Base-by-base conservation (phyloP, 2,329 filamentous ascomycete genomes). In the Zalaria sp. region DNA sequence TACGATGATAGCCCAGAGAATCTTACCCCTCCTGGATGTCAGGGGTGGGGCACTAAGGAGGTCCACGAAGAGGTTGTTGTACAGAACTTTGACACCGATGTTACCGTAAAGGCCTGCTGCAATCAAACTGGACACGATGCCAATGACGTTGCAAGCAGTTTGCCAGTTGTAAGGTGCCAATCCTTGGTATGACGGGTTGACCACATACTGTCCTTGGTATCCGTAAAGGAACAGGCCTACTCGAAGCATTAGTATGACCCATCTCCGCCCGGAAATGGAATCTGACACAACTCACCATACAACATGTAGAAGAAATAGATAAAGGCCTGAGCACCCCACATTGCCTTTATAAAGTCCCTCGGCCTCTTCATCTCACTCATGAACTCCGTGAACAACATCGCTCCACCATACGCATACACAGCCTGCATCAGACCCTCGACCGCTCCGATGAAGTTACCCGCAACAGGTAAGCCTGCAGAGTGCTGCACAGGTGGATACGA, bases 1-100 rank as follows among this genome's bases (percentile, higher is more conserved):
- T 3, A 72, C 64, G 4, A 73, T 48, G 18, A 42, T 52, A 6
- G 60, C 61, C 63, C 68, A 76, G 40, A 68, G 47, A 26, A 64
- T 47, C 47, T 71, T 73, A 11, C 72, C 73, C n/a, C 47, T 52
- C 10, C 49, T 60, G 5, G 58, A 60, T 6, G 62, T 64, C 38
- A 76, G 55, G 0, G 62, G 53, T 0, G 72, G 72, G 18, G 64
- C 61, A 9, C 39, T 39, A 18, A 45, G 31, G 18, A 43, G 31
- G 31, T 45, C 43, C 25, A 43, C 31, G 6, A 45, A 26, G 18
- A 45, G 28, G 29, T 45, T 45, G 40, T 45, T 43, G 36, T 45
- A 45, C 8, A 45, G 31, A 18, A 45, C 43, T 28, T 45, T 45
- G 27, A 45, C 39, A 10, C 43, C 43, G 29, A 45, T 45, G 27